phyloP scores from a whole-genome alignment of 371 early-diverging fungal genomes.

The Rhizomucor pusillus region DNA sequence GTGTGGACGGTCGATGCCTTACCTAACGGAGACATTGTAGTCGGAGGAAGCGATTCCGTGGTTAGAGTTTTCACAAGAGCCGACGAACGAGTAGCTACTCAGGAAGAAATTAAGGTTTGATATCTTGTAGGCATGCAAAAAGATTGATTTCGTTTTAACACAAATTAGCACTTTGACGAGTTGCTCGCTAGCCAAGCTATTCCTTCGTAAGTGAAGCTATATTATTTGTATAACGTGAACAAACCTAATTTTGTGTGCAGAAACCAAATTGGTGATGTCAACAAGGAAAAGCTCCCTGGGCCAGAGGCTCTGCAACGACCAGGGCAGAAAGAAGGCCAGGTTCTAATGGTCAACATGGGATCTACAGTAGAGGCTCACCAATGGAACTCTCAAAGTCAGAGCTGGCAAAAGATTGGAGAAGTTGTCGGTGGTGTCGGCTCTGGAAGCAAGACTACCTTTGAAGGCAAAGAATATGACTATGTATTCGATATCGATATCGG shows the following conservation, averaged over 20 bases:
- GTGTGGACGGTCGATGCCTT: conserved; percentile 86
- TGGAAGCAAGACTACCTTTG: conserved; percentile 70
- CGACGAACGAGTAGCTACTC: conserved; percentile 59
- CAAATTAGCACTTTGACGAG: conserved; percentile 59
- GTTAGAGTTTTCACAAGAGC: conserved; percentile 80
- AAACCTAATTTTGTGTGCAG: too few species aligned
- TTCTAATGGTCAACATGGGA: conserved; percentile 82
- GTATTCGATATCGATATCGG: conserved; percentile 97
- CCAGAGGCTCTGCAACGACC: conserved; percentile 69
- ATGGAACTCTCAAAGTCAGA: conserved; percentile 66
- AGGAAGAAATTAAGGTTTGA: conserved; percentile 41
- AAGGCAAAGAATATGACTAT: conserved; percentile 94
- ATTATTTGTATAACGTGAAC: background rate
- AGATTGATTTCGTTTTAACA: background rate
- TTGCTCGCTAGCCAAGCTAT: conserved; percentile 71
- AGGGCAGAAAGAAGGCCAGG: conserved; percentile 85
- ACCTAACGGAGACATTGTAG: conserved; percentile 85
- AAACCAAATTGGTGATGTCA: conserved; percentile 85
- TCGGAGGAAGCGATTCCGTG: conserved; percentile 82
- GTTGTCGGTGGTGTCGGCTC: conserved; percentile 90
- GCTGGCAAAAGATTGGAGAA: conserved; percentile 92
- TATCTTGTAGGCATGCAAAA: too few species aligned
- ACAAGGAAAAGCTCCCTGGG: conserved; percentile 79
- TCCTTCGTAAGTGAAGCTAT: conserved; percentile 72
- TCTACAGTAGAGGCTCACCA: conserved; percentile 80